These are phyloP conservation scores for Marchantia polymorpha DNA, from an alignment of 225 moss, liverwort and hornwort species.

Conservation along the genomic window DNA sequence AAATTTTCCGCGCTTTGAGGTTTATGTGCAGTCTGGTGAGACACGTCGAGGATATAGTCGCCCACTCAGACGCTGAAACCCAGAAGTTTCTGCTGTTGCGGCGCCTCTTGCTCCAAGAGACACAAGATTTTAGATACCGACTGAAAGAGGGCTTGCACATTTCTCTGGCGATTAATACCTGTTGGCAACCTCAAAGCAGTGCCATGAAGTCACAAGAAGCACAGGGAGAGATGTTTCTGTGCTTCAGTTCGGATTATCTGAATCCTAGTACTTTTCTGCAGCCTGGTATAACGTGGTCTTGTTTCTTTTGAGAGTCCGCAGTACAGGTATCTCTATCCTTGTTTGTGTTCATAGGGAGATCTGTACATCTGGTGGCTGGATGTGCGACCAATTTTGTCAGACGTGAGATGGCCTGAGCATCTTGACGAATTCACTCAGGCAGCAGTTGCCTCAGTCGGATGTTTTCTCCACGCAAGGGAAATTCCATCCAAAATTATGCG, in stretches of 20 bases:
- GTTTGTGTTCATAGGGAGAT: background rate
- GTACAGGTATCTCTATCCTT: background rate
- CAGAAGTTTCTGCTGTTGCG: constrained; percentile 1
- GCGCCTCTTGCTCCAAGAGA: background rate
- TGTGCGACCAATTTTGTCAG: background rate
- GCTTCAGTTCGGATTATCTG: constrained; percentile 3
- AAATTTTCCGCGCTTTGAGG: constrained; percentile 12
- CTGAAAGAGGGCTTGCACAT: constrained; percentile 4
- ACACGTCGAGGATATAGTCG: background rate
- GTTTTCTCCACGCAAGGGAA: background rate
- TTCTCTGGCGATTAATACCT: background rate
- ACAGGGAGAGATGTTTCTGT: background rate
- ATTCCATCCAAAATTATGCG: background rate
- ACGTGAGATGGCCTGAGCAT: background rate
- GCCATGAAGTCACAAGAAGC: background rate
- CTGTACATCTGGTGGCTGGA: background rate
- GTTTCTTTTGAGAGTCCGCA: background rate
- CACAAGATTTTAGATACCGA: background rate
- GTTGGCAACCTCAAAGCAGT: background rate
- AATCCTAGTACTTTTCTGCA: constrained; percentile 10
- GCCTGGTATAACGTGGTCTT: background rate
- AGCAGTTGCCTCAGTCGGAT: background rate
- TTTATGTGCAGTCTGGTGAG: constrained; percentile 5
- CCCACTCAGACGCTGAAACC: background rate
- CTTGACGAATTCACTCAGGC: background rate